These are phyloP conservation scores for Colletotrichum salicis DNA, from an alignment of 2,329 filamentous ascomycete species.

Conservation along the genomic window DNA sequence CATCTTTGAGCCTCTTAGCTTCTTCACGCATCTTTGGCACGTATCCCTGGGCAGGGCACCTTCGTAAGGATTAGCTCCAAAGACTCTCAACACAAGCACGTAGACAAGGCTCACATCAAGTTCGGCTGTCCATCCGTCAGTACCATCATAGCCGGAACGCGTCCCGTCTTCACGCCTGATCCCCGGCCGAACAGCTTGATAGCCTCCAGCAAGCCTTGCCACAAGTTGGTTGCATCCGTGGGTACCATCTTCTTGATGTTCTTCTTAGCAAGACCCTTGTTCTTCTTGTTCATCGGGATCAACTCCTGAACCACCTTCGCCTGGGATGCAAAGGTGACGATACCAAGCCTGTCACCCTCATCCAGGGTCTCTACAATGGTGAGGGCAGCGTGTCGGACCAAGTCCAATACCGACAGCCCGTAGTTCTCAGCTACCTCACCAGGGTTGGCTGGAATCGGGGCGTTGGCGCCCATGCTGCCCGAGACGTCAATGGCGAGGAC, in stretches of 20 bases:
- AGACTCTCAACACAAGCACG: background rate
- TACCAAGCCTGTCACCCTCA: constrained; percentile 64
- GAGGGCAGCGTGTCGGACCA: constrained; percentile 68
- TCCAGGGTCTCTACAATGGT: constrained; percentile 68
- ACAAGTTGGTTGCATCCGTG: constrained; percentile 62
- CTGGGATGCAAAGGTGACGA: constrained; percentile 63
- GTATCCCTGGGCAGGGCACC: constrained; percentile 63
- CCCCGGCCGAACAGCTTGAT: constrained; percentile 56
- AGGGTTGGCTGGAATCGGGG: constrained; percentile 54
- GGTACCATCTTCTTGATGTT: constrained; percentile 56
- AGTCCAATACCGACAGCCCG: constrained; percentile 66
- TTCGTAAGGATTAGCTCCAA: constrained; percentile 27
- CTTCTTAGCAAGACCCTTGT: constrained; percentile 55
- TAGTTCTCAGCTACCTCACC: constrained; percentile 56
- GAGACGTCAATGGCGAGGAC: constrained; percentile 72
- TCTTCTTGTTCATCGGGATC: constrained; percentile 55
- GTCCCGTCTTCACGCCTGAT: constrained; percentile 41
- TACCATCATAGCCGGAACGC: constrained; percentile 63
- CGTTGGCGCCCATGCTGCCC: constrained; percentile 61
- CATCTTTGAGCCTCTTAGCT: constrained; percentile 57
- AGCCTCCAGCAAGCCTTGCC: constrained; percentile 65
- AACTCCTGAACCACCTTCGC: constrained; percentile 58
- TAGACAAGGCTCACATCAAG: constrained; percentile 50
- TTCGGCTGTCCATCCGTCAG: constrained; percentile 68
- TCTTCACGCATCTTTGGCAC: constrained; percentile 61